A percentile compares a stretch with the other conserved stretches of the same genome.
These are phyloP conservation scores for Brassica napus DNA, from an alignment of 345 rosid species.

Conservation along the genomic window DNA sequence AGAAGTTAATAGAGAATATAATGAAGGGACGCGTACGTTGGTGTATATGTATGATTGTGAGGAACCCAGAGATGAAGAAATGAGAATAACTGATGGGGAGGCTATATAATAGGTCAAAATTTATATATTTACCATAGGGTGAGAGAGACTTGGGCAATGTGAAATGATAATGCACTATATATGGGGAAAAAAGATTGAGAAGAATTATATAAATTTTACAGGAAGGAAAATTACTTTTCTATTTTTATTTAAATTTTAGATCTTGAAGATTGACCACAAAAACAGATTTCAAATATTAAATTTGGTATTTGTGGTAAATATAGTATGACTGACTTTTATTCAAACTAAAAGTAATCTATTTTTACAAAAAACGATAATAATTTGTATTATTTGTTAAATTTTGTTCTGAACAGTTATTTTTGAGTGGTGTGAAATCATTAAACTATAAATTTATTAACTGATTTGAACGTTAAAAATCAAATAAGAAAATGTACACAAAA, in stretches of 20 bases:
- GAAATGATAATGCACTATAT: slow-evolving; percentile 39
- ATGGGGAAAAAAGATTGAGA: slow-evolving; percentile 19
- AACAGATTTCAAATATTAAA: neutral
- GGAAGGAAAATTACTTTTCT: slow-evolving; percentile 31
- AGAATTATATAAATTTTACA: slow-evolving; percentile 4
- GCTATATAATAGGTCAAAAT: slow-evolving; percentile 36
- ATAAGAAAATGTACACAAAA: neutral
- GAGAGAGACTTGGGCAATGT: slow-evolving; percentile 44
- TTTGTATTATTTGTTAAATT: neutral
- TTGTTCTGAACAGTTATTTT: slow-evolving; percentile 2
- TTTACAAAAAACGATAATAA: slow-evolving; percentile 1
- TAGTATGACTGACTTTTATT: slow-evolving; percentile 21
- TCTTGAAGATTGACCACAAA: slow-evolving; percentile 37
- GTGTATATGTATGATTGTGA: neutral
- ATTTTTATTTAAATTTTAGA: slow-evolving; percentile 31
- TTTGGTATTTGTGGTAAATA: slow-evolving; percentile 22
- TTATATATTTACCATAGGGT: slow-evolving; percentile 42
- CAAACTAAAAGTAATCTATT: slow-evolving; percentile 25
- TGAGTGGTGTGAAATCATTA: neutral
- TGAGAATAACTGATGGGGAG: slow-evolving; percentile 33
- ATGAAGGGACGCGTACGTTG: slow-evolving; percentile 25
- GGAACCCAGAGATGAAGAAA: slow-evolving; percentile 45
- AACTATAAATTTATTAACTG: neutral
- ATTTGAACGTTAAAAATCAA: neutral
- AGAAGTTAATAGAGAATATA: slow-evolving; percentile 31